Evolutionary conservation across 2,329 filamentous ascomycete species (phyloP).

Genomic region (Hypoxylon sp.): DNA sequence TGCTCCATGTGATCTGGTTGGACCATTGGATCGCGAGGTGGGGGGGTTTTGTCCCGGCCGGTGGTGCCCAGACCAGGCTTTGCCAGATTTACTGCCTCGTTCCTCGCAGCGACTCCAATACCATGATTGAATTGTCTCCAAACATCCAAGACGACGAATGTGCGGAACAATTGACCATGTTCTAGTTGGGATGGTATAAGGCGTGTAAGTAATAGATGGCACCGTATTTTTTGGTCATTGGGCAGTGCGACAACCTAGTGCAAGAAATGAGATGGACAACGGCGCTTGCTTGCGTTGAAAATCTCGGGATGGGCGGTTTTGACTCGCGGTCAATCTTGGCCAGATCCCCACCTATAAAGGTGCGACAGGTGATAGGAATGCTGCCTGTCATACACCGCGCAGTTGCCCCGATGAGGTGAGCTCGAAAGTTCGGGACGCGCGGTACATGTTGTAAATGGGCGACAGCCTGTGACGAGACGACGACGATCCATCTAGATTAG

Average conservation of each 20-base stretch:
- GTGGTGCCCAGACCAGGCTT: conserved; percentile 27
- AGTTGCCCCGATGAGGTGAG: conserved; percentile 37
- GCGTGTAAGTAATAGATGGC: conserved; percentile 7
- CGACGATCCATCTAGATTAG: conserved; percentile 15
- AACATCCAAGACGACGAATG: too few relatives aligned
- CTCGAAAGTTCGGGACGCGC: conserved; percentile 33
- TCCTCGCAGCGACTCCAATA: conserved; percentile 15
- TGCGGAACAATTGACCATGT: too few relatives aligned
- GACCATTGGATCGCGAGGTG: conserved; percentile 31
- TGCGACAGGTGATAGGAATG: conserved; percentile 38
- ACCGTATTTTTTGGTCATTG: conserved; percentile 22
- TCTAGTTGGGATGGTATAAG: too few relatives aligned
- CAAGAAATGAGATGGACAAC: conserved; percentile 18
- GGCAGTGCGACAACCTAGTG: conserved; percentile 17
- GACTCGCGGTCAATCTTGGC: conserved; percentile 35
- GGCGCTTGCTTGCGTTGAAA: conserved; percentile 27
- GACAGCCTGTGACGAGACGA: conserved; percentile 19
- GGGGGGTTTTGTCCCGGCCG: conserved; percentile 30
- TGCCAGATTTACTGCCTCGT: conserved; percentile 27
- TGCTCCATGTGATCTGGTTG: conserved; percentile 34
- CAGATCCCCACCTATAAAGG: conserved; percentile 33
- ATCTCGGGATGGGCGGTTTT: conserved; percentile 31
- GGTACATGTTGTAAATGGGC: conserved; percentile 30
- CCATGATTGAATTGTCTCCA: conserved; percentile 11
- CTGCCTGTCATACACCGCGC: conserved; percentile 36